Percentiles rank a stretch among this genome's conserved stretches.
These are phyloP conservation scores for Cordyceps pruinosa DNA, from an alignment of 2,329 filamentous ascomycete genomes.

Conservation along the genomic window DNA sequence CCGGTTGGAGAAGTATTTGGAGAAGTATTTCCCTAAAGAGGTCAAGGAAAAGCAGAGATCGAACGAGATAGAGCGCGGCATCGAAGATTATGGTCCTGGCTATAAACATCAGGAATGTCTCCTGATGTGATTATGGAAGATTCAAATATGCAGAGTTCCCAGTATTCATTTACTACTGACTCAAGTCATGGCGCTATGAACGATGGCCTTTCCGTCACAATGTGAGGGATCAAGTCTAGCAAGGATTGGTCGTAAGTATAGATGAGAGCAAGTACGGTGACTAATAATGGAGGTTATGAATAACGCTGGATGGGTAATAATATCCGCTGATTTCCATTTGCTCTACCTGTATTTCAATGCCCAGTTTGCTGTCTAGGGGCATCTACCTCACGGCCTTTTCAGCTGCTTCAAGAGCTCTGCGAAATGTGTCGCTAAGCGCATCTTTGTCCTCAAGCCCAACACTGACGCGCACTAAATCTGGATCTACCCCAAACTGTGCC, in stretches of 20 bases:
- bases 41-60: conserved; percentile 59
- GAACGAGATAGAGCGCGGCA: conserved; percentile 69
- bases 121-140: conserved; percentile 44
- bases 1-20: conserved; percentile 60
- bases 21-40: conserved; percentile 68
- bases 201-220: background rate
- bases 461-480: conserved; percentile 75
- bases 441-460: conserved; percentile 78
- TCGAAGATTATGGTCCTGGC: conserved; percentile 62
- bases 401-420: conserved; percentile 60
- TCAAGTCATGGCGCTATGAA: background rate
- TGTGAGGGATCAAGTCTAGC: no score
- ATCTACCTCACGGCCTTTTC: conserved; percentile 17
- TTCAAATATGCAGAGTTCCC: no score
- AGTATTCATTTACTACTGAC: no score
- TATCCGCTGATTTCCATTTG: background rate
- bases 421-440: conserved; percentile 58
- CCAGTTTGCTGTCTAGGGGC: background rate
- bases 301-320: background rate
- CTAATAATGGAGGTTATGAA: background rate
- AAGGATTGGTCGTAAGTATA: background rate
- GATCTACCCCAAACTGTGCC: conserved; percentile 70
- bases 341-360: background rate
- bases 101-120: conserved; percentile 54
- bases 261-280: no score